Base-by-base conservation (phyloP, 2,329 filamentous ascomycete species). In the Calonectria henricotiae region DNA sequence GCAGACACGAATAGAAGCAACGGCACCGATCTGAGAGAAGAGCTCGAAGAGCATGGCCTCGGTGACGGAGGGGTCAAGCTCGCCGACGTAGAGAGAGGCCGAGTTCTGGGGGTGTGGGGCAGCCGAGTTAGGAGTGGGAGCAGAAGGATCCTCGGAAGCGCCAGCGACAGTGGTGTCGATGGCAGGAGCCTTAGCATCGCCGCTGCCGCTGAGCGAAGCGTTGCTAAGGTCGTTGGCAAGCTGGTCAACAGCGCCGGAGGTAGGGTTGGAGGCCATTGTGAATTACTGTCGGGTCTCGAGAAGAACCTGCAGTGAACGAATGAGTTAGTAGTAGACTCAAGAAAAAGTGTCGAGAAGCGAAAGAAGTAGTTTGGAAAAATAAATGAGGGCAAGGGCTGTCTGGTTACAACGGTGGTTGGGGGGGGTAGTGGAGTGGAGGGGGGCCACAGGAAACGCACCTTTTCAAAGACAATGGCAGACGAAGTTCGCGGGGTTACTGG, bases 21-120 rank as follows among this genome's bases (percentile, higher is more conserved):
- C 96, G 81, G 97, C 96, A 79, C 96, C 96, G 82, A 99, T 99
- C 86, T 97, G 96, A 71, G 96, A 98, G 90, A 99, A 99, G 75
- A 99, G 94, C 91, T 99, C 96, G 86, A 98, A 99, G 81, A 99
- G 95, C 96, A 99, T 99, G 78, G 96, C 96, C 90, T 99, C 96
- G 75, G 96, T 99, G 84, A 99, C 96, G 73, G 94, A 96, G 79
- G 94, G 91, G 85, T 99, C 96, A 80, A 99, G 94, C 89, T 99
- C 96, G 84, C 96, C 96, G 78, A 99, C 96, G 84, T 99, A 99
- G 83, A 99, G 94, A 70, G 96, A 99, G 75, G 96, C 96, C 64
- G 96, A 98, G 85, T 97, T 96, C 83, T 94, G 94, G 81, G 95
- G 93, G 83, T 93, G 93, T 76, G 87, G 89, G 79, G 90, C 90